These are phyloP conservation scores for Colletotrichum siamense DNA, from an alignment of 2,329 filamentous ascomycete species.

Conservation along the genomic window DNA sequence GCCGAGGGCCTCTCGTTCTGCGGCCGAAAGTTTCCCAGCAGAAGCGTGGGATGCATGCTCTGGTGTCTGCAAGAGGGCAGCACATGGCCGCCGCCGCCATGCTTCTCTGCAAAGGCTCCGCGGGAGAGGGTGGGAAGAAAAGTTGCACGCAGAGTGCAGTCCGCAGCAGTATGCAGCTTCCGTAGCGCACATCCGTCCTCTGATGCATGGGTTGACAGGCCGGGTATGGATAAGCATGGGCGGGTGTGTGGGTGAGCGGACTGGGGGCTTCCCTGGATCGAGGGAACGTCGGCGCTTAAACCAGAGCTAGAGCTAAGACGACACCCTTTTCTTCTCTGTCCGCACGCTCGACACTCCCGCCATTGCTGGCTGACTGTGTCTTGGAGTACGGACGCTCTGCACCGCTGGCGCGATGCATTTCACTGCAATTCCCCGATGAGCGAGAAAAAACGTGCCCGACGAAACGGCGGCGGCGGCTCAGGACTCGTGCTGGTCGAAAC, in stretches of 20 bases:
- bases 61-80: slow-evolving; percentile 9
- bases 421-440: slow-evolving; percentile 9
- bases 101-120: slow-evolving; percentile 5
- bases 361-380: not conserved
- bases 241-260: slow-evolving; percentile 17
- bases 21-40: slow-evolving; percentile 28
- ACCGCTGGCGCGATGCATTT: slow-evolving; percentile 13
- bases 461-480: not conserved
- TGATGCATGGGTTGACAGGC: slow-evolving; percentile 16
- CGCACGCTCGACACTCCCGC: not conserved
- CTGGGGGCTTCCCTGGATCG: slow-evolving; percentile 15
- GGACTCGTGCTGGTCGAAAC: not conserved
- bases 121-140: not conserved
- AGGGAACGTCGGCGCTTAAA: slow-evolving; percentile 21
- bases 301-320: slow-evolving; percentile 12
- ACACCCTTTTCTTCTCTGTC: slow-evolving; percentile 11
- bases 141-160: not conserved
- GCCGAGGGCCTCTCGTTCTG: slow-evolving; percentile 42
- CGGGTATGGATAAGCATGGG: slow-evolving; percentile 3
- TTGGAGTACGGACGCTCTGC: not conserved
- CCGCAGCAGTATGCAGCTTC: slow-evolving; percentile 1
- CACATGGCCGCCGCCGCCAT: slow-evolving; percentile 1
- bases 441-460: slow-evolving; percentile 1
- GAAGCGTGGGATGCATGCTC: slow-evolving; percentile 24
- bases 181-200: not conserved